Evolutionary conservation across 371 early-diverging fungal genomes (phyloP), one percentile per base, ranked within the genome.

Genomic region (Apophysomyces variabilis): DNA sequence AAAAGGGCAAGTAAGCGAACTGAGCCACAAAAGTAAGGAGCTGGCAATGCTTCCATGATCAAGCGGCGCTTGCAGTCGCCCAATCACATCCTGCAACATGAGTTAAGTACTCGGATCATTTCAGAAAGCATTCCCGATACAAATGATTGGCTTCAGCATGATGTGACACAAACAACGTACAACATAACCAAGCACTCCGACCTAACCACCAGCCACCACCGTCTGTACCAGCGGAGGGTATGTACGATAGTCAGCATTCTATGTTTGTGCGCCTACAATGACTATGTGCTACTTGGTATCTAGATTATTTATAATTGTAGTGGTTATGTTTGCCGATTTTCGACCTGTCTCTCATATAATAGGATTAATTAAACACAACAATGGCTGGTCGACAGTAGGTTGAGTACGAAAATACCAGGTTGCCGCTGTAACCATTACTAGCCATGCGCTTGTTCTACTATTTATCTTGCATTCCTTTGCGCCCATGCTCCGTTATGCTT

Each of bases 91-190:
- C n/a, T 7, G 21, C 21, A 21, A 50, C 54, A 50, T 50, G 21
- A 21, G 54, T 21, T 1, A 0, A 7, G 5, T 50, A 45, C 21
- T 21, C 35, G 21, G 54, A 50, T 50, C 54, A 21, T 50, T 50
- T 50, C 54, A 21, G 21, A 5, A 32, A 13, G 54, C 21, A 16
- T 50, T 18, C 4, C 54, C 7, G 5, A 50, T 21, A 5, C 16
- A 50, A 50, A 50, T 50, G 54, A 50, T 50, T 50, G 54, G 54
- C 54, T 21, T 50, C 32, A 26, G 32, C 32, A 5, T 43, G 43
- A 4, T 43, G 9, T 14, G 43, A 43, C 43, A 14, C 9, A 12
- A 43, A 43, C 43, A 43, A 43, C 43, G 43, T 43, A 43, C 9
- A 43, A 12, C 43, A 1, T 43, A 14, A 12, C 14, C 14, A 9